Conservation (phyloP, 2,329 filamentous ascomycete genomes). For the Dactylellina drechsleri region DNA sequence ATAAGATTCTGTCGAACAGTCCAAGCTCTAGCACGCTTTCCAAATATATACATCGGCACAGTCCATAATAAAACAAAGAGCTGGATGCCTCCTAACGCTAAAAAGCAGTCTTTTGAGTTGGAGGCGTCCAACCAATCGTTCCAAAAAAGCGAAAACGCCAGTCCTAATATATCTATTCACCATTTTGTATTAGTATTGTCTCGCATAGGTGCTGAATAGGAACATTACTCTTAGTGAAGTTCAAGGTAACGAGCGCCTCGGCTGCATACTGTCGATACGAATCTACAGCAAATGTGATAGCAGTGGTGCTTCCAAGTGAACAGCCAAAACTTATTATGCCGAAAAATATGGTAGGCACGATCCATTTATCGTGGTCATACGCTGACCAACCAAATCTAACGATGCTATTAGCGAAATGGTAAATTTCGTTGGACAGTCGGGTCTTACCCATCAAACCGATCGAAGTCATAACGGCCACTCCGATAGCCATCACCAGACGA, state of each 20-base stretch:
- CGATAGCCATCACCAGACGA: conserved; percentile 84
- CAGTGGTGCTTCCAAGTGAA: conserved; percentile 85
- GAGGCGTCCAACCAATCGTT: conserved; percentile 79
- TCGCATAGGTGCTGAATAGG: too few species aligned
- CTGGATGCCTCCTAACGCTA: conserved; percentile 84
- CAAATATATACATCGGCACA: conserved; percentile 93
- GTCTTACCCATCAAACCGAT: conserved; percentile 79
- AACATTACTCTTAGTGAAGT: conserved; percentile 82
- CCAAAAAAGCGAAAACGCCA: conserved; percentile 89
- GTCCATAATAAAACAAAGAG: conserved; percentile 77
- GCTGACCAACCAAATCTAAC: conserved; percentile 85
- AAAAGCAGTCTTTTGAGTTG: conserved; percentile 83
- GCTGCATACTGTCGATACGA: conserved; percentile 92
- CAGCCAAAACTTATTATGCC: conserved; percentile 92
- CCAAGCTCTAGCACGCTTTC: conserved; percentile 93
- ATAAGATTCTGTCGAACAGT: conserved; percentile 86
- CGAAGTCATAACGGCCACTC: conserved; percentile 79
- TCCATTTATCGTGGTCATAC: conserved; percentile 78
- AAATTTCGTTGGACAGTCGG: not conserved
- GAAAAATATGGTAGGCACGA: conserved; percentile 93
- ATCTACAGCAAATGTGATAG: conserved; percentile 94
- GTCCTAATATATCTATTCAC: conserved; percentile 80
- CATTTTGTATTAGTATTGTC: conserved; percentile 2
- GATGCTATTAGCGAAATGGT: not conserved
- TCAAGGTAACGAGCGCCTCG: conserved; percentile 91